Percentiles rank a stretch among this genome's conserved stretches.
Conservation (phyloP, 1,284 basidiomycete genomes). For the Pseudozyma hubeiensis region DNA sequence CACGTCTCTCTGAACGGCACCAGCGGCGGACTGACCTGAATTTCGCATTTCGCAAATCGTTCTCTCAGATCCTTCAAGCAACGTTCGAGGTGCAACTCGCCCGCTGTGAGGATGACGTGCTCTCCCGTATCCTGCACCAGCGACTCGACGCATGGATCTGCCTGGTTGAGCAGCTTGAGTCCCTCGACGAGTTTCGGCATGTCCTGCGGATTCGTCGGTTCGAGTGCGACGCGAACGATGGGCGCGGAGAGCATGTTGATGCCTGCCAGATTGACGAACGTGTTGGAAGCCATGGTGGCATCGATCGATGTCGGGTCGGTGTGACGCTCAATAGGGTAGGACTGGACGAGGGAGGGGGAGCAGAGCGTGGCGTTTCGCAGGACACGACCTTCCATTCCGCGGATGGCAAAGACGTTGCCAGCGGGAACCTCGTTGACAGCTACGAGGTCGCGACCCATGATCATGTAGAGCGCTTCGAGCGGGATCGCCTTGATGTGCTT, state of each 20-base stretch:
- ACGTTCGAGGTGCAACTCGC: constrained; percentile 95
- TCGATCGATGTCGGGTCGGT: constrained; percentile 30
- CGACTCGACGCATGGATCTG: constrained; percentile 96
- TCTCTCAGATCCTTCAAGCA: constrained; percentile 95
- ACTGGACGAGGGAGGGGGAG: constrained; percentile 68
- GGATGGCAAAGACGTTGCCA: constrained; percentile 94
- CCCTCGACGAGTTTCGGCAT: constrained; percentile 91
- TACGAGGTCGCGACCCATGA: constrained; percentile 97
- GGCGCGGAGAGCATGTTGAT: constrained; percentile 73
- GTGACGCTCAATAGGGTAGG: constrained; percentile 32
- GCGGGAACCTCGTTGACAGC: constrained; percentile 86
- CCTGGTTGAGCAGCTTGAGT: constrained; percentile 88
- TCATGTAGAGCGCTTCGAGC: constrained; percentile 86
- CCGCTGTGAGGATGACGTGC: constrained; percentile 95
- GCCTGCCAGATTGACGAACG: constrained; percentile 63
- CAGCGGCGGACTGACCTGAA: constrained; percentile 93
- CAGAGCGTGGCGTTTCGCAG: constrained; percentile 92
- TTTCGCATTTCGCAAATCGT: constrained; percentile 90
- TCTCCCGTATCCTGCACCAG: constrained; percentile 97
- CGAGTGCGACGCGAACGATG: constrained; percentile 94
- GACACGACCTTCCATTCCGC: constrained; percentile 88
- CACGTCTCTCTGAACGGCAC: constrained; percentile 98
- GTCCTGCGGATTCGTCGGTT: constrained; percentile 84
- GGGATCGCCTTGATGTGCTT: constrained; percentile 76
- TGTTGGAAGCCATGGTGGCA: constrained; percentile 16